Conservation (phyloP, 2,329 filamentous ascomycete species). For the Colletotrichum tropicicola region DNA sequence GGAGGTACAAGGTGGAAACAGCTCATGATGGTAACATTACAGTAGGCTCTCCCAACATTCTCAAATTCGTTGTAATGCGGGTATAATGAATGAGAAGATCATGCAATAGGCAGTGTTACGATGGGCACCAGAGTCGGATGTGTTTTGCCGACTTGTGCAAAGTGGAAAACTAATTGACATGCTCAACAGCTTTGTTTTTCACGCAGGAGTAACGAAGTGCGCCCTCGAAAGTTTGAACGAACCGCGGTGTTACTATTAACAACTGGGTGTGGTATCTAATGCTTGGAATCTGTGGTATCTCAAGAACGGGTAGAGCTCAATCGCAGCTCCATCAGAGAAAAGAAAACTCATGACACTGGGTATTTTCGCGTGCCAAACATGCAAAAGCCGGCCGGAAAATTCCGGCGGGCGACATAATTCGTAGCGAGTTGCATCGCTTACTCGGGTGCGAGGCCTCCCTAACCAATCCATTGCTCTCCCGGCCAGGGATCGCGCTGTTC, state of each 20-base stretch:
- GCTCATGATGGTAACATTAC: no score
- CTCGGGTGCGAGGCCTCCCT: neutral
- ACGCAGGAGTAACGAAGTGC: no score
- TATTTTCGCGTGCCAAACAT: neutral
- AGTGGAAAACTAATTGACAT: no score
- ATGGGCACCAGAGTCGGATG: no score
- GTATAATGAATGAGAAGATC: no score
- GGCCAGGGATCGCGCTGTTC: neutral
- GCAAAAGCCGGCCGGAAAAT: slow-evolving; percentile 4
- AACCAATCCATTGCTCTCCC: neutral
- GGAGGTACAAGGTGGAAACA: no score
- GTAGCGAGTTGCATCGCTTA: slow-evolving; percentile 11
- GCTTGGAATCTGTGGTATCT: slow-evolving; percentile 29
- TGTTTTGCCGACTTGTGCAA: no score
- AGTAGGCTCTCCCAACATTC: no score
- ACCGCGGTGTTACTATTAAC: slow-evolving; percentile 10
- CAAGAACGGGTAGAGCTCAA: slow-evolving; percentile 2
- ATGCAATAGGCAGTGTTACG: no score
- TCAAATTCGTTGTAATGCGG: no score
- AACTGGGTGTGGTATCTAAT: slow-evolving; percentile 27
- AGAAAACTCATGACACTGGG: slow-evolving; percentile 13
- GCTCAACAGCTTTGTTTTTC: no score
- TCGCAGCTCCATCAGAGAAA: neutral
- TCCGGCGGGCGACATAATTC: slow-evolving; percentile 17
- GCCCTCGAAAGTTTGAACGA: neutral